Evolutionary conservation across 108 stramenopile genomes (phyloP).

Genomic region (Aurantiochytrium sp.): DNA sequence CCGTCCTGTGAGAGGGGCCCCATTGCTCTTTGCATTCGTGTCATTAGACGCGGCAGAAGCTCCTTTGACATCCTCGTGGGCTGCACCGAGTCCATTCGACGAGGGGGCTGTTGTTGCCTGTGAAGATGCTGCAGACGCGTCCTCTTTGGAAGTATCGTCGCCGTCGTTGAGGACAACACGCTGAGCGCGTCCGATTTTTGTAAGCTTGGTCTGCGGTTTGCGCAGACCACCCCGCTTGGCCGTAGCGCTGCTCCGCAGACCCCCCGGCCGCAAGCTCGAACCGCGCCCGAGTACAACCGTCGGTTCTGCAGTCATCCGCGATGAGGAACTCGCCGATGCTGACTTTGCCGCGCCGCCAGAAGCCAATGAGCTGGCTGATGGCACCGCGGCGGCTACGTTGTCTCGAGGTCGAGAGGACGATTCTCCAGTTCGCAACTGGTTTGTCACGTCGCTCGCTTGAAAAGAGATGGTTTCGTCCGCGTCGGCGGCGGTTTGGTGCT

Average conservation of each 20-base stretch:
- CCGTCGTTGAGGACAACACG: neutral
- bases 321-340: too few relatives aligned
- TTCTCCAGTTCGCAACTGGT: neutral
- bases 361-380: neutral
- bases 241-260: neutral
- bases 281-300: neutral
- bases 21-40: too few relatives aligned
- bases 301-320: neutral
- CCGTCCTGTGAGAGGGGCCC: neutral
- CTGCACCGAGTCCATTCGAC: too few relatives aligned
- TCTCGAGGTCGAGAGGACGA: neutral
- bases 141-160: neutral
- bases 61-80: too few relatives aligned
- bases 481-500: neutral
- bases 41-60: too few relatives aligned
- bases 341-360: neutral
- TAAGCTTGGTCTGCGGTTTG: neutral
- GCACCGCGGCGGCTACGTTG: neutral
- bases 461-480: neutral
- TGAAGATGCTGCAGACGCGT: too few relatives aligned
- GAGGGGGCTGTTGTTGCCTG: too few relatives aligned
- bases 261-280: neutral
- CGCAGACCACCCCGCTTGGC: neutral
- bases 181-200: neutral
- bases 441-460: neutral